These are phyloP conservation scores for Chaetomium cochliodes DNA, from an alignment of 495 filamentous ascomycete species.

Conservation along the genomic window DNA sequence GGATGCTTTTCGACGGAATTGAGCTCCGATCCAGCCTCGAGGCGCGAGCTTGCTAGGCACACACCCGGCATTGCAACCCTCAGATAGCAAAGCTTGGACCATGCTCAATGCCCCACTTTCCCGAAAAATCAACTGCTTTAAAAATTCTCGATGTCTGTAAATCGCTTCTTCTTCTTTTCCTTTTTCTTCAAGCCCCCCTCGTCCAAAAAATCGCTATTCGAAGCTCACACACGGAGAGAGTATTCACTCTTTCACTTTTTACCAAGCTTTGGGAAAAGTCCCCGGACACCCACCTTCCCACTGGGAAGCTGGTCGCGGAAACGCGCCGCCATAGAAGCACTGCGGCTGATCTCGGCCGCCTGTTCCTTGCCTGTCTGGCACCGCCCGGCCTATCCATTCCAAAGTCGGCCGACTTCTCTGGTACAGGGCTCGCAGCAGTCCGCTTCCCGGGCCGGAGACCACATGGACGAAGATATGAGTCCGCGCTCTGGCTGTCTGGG, in stretches of 20 bases:
- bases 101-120: slow-evolving; percentile 10
- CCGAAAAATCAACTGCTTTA: slow-evolving; percentile 18
- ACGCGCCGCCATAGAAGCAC: slow-evolving; percentile 99
- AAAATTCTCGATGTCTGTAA: slow-evolving; percentile 27
- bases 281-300: slow-evolving; percentile 80
- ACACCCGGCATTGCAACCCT: not conserved
- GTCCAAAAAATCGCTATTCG: slow-evolving; percentile 99
- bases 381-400: slow-evolving; percentile 41
- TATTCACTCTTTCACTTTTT: slow-evolving; percentile 38
- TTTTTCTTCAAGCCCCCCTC: slow-evolving; percentile 68
- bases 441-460: slow-evolving; percentile 44
- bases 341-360: slow-evolving; percentile 57
- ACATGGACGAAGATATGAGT: slow-evolving; percentile 85
- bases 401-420: slow-evolving; percentile 32
- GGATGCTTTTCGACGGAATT: too few species aligned
- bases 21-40: not conserved
- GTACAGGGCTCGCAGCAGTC: slow-evolving; percentile 12
- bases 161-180: slow-evolving; percentile 36
- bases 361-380: slow-evolving; percentile 59
- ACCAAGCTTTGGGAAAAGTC: slow-evolving; percentile 98
- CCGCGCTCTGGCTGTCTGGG: slow-evolving; percentile 54
- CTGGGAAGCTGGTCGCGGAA: slow-evolving; percentile 61
- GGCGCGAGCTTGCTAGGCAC: not conserved
- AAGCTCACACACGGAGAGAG: slow-evolving; percentile 93
- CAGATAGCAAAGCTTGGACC: slow-evolving; percentile 12